phyloP scores from a whole-genome alignment of 805 yeast species.

The Hanseniaspora lindneri region DNA sequence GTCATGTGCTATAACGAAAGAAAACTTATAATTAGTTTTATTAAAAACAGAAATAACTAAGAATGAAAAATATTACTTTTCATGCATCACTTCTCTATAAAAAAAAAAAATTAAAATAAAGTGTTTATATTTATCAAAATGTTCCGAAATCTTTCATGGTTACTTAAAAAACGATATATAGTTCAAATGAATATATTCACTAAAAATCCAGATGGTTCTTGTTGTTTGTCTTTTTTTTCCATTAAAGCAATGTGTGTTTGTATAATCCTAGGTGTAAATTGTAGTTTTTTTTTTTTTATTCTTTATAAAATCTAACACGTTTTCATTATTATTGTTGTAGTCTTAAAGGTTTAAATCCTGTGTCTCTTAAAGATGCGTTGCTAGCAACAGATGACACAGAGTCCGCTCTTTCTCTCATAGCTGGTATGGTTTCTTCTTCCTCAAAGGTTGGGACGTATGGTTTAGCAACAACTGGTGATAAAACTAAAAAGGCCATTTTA shows the following conservation, averaged over 20 bases:
- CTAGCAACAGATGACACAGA: constrained; percentile 8
- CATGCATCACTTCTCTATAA: no score
- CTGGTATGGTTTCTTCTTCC: background rate
- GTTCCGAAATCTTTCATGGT: no score
- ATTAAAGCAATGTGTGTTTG: no score
- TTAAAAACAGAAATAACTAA: background rate
- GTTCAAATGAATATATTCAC: no score
- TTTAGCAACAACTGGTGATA: constrained; percentile 13
- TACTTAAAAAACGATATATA: no score
- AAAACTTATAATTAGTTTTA: background rate
- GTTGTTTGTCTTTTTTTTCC: no score
- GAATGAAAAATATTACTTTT: background rate
- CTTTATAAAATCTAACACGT: no score
- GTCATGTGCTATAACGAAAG: constrained; percentile 15
- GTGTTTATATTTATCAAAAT: no score
- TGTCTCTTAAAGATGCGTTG: constrained; percentile 3
- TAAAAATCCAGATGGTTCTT: no score
- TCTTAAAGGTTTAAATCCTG: constrained; percentile 12
- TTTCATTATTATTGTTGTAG: constrained; percentile 12
- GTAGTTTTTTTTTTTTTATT: no score
- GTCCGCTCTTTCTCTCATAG: constrained; percentile 6
- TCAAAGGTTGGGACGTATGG: constrained; percentile 10
- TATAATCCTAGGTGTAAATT: background rate
- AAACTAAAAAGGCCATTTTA: constrained; percentile 15
- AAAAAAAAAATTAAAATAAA: no score